Conservation (phyloP, 176 grass and related monocot genomes). For the Oryza meyeriana region DNA sequence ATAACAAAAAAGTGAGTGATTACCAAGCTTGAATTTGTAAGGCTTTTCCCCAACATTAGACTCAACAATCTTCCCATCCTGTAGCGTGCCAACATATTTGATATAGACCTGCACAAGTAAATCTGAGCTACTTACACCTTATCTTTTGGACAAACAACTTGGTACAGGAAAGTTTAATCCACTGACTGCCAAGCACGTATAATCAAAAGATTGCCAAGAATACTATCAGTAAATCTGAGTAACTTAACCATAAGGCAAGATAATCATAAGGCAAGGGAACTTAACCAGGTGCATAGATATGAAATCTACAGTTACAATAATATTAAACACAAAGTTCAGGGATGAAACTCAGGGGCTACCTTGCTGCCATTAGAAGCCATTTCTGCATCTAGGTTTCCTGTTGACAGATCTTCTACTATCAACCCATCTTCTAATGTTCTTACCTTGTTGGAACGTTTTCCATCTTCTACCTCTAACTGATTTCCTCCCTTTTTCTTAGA, state of each 20-base stretch:
- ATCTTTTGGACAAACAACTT: background rate
- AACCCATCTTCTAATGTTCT: conserved; percentile 71
- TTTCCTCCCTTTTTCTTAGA: conserved; percentile 53
- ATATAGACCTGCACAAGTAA: conserved; percentile 69
- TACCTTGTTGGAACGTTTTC: conserved; percentile 39
- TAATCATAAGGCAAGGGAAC: background rate
- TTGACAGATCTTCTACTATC: conserved; percentile 76
- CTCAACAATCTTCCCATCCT: conserved; percentile 69
- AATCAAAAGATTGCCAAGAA: background rate
- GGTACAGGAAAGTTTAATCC: background rate
- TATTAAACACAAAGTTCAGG: background rate
- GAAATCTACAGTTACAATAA: conserved; percentile 22
- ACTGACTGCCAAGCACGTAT: background rate
- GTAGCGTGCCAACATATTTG: conserved; percentile 73
- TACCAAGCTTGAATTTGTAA: conserved; percentile 87
- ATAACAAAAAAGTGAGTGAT: background rate
- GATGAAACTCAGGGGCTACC: conserved; percentile 28
- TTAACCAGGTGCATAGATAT: background rate
- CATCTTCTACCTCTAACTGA: conserved; percentile 18
- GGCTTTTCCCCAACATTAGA: conserved; percentile 62
- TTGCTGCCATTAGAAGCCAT: conserved; percentile 69
- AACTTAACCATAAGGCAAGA: background rate
- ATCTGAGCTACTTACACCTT: background rate
- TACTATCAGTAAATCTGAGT: background rate
- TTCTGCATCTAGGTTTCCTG: conserved; percentile 60